Base-by-base conservation (phyloP, 352 stramenopile species). In the Globisporangium cylindrosporum region DNA sequence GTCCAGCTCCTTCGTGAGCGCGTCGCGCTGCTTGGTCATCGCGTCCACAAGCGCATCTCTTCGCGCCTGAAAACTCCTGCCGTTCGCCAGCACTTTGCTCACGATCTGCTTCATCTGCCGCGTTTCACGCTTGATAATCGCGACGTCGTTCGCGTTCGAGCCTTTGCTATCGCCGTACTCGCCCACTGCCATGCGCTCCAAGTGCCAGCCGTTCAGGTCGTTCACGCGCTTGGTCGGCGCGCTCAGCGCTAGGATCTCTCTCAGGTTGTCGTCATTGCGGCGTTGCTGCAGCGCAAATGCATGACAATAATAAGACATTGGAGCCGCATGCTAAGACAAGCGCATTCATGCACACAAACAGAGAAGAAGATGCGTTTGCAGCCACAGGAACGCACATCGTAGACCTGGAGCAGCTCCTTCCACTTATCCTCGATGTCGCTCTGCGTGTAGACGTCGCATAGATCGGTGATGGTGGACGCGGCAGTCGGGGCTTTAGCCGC, bases 141-240 rank as follows among this genome's bases (percentile, higher is more conserved):
- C 76, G 54, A 89, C 73, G 62, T 94, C 81, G 54, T 62, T 74
- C 9, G 64, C 61, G 38, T 56, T 80, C 2, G 71, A 61, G 10
- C 66, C 64, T 3, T 65, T 54, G 7, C 75, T 73, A 25, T 80
- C 73, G 22, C 76, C 86, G n/a, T 86, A 83, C 70, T 94, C 86
- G 18, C 81, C 84, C 34, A 92, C 83, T 0, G 86, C 86, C 84
- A 94, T 94, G 53, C 86, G 86, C 73, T 94, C 86, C 57, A 94
- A 64, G 72, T 92, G 82, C 86, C 86, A 94, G 18, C 80, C 80
- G 18, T 82, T 91, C 12, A 94, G 69, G 27, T 88, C 82, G 34
- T 80, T 81, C 61, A 94, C 73, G 18, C 86, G 78, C 56, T 76
- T 76, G 2, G 60, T 80, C 0, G 86, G 86, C 9, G 77, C 79